phyloP scores from a whole-genome alignment of 2,329 filamentous ascomycete species.

The Meredithiella fracta region DNA sequence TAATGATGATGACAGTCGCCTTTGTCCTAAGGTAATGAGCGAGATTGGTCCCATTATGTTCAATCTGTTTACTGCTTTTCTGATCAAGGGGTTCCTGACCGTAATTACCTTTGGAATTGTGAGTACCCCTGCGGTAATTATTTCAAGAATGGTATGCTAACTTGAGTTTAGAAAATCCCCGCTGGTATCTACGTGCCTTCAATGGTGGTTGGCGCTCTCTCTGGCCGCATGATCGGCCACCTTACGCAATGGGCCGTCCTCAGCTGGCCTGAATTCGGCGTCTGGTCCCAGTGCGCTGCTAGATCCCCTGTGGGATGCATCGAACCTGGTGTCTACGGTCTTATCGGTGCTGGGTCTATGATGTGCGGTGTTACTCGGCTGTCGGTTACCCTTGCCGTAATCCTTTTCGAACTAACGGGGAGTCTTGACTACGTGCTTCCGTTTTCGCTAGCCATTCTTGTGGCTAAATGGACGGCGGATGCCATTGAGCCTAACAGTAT shows the following conservation, averaged over 20 bases:
- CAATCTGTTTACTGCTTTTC: slow-evolving; percentile 58
- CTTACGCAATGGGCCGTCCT: slow-evolving; percentile 67
- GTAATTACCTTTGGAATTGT: slow-evolving; percentile 82
- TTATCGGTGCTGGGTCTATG: slow-evolving; percentile 86
- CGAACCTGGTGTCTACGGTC: slow-evolving; percentile 88
- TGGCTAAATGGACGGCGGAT: slow-evolving; percentile 97
- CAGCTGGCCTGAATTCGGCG: slow-evolving; percentile 48
- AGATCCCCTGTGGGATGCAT: slow-evolving; percentile 66
- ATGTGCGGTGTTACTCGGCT: slow-evolving; percentile 95
- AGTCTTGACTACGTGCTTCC: slow-evolving; percentile 89
- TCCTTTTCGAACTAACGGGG: slow-evolving; percentile 88
- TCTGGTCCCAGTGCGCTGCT: slow-evolving; percentile 61
- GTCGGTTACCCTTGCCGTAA: slow-evolving; percentile 85
- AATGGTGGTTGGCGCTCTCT: slow-evolving; percentile 91
- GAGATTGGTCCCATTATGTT: slow-evolving; percentile 65
- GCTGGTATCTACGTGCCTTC: slow-evolving; percentile 96
- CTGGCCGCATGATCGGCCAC: slow-evolving; percentile 80
- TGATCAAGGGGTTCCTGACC: slow-evolving; percentile 80
- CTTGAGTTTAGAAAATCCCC: slow-evolving; percentile 55
- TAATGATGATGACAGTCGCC: slow-evolving; percentile 45
- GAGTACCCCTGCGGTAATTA: slow-evolving; percentile 21
- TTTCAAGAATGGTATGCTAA: background rate
- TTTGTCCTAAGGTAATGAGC: slow-evolving; percentile 57
- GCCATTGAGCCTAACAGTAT: slow-evolving; percentile 88
- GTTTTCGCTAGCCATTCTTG: slow-evolving; percentile 79